phyloP scores from a whole-genome alignment of 352 stramenopile genomes.

The Phytophthora ramorum region DNA sequence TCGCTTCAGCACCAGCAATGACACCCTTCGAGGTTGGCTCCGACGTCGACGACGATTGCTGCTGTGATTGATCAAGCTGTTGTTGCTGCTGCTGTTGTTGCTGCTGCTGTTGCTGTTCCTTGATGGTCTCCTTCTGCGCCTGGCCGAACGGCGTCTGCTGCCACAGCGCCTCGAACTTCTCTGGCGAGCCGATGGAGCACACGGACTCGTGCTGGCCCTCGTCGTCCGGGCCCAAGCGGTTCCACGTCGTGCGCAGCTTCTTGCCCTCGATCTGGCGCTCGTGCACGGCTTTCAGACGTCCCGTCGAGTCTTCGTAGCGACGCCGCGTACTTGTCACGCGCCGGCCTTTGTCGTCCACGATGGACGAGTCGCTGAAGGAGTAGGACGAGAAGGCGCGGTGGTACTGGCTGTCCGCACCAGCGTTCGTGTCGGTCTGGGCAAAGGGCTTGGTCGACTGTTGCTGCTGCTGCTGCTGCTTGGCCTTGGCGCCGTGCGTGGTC shows the following conservation, averaged over 20 bases:
- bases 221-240: conserved; percentile 36
- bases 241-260: conserved; percentile 42
- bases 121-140: conserved; percentile 39
- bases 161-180: conserved; percentile 62
- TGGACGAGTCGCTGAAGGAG: conserved; percentile 45
- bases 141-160: conserved; percentile 53
- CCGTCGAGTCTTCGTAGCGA: conserved; percentile 56
- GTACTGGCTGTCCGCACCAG: conserved; percentile 1
- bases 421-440: background rate
- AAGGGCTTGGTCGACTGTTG: background rate
- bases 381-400: conserved; percentile 41
- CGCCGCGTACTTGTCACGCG: conserved; percentile 42
- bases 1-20: background rate
- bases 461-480: background rate
- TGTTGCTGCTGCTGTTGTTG: too few species aligned
- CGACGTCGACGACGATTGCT: background rate
- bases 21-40: background rate
- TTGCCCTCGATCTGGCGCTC: conserved; percentile 46
- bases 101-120: conserved; percentile 37
- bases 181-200: conserved; percentile 35
- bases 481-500: too few species aligned
- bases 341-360: conserved; percentile 45
- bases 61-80: conserved; percentile 28
- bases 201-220: conserved; percentile 38
- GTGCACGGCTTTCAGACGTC: conserved; percentile 52